Conservation (phyloP, 148 eudicot genomes). For the Fagopyrum tataricum region DNA sequence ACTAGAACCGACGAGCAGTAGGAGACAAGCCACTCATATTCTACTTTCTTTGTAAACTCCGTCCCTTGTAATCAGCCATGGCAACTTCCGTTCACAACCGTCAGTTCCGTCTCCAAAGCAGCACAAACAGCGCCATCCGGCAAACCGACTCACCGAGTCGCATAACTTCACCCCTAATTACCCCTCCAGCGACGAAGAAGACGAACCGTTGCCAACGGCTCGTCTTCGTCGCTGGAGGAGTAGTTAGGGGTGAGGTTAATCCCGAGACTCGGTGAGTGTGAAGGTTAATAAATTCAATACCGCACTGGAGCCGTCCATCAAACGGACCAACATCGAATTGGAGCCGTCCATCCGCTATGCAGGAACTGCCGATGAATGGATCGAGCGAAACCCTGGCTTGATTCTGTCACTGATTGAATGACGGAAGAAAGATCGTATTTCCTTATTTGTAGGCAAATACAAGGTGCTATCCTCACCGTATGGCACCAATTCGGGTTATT, state of each 20-base stretch:
- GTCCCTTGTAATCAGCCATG: conserved; percentile 21
- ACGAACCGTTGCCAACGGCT: conserved; percentile 17
- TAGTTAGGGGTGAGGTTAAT: too few species aligned
- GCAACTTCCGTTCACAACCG: conserved; percentile 70
- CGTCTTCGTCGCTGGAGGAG: too few species aligned
- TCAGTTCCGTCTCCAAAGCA: conserved; percentile 40
- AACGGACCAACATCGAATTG: conserved; percentile 41
- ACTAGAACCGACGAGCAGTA: neutral
- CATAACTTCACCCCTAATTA: conserved; percentile 19
- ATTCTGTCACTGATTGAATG: too few species aligned
- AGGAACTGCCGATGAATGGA: conserved; percentile 78
- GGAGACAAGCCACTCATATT: neutral
- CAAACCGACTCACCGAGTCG: conserved; percentile 46
- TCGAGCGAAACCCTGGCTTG: conserved; percentile 56
- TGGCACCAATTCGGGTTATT: too few species aligned
- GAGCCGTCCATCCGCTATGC: conserved; percentile 65
- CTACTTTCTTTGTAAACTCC: neutral
- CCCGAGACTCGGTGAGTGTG: too few species aligned
- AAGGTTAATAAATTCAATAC: too few species aligned
- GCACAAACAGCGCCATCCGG: conserved; percentile 22
- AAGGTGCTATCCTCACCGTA: too few species aligned
- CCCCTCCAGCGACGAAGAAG: conserved; percentile 31
- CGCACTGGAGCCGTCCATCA: too few species aligned
- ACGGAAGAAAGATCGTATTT: too few species aligned
- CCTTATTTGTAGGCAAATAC: too few species aligned